Base-by-base conservation (phyloP, 2,329 filamentous ascomycete genomes). In the Beauveria sp. region DNA sequence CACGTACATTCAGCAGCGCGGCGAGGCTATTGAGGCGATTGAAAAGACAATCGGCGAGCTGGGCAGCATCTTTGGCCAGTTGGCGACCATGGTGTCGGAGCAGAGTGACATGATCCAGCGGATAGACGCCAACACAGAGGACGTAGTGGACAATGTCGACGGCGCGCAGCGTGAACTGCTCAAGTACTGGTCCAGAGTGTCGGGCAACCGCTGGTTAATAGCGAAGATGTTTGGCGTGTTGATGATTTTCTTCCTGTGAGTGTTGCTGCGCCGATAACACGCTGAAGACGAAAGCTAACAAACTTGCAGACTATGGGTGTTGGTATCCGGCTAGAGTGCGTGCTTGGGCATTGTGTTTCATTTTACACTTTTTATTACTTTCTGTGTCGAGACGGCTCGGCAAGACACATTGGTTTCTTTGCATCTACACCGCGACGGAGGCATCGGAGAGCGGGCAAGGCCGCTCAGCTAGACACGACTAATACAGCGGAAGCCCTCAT, bases 31-130 rank as follows among this genome's bases (percentile, higher is more conserved):
- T 65, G 93, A 98, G 72, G 90, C 92, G 5, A 99, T 99, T 63
- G 95, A 99, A 74, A 87, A 90, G 67, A 99, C 95, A 1, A 99
- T 99, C 67, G 86, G 85, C 65, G 95, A 99, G 73, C 81, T 99
- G 1, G 95, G 95, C 30, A 79, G 79, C 56, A 97, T 97, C 64
- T 98, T 98, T 72, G 91, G 92, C 9, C 93, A 99, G 74, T 79
- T 99, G 55, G 93, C 95, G 42, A 87, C 91, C 67, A 98, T 99
- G 95, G 95, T 99, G 34, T 91, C 89, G 60, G 93, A 99, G 74
- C 95, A 99, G 77, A 91, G 90, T 64, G 95, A 97, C 75, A 96
- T 96, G 89, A 96, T 99, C 66, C 91, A 98, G 75, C 83, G 93
- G 55, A 97, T 97, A 70, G 93, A 98, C 70, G 93, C 93, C 66